Percentiles rank a stretch among this genome's conserved stretches.
Conservation (phyloP, 2,329 filamentous ascomycete species). For the Aureobasidium melanogenum region DNA sequence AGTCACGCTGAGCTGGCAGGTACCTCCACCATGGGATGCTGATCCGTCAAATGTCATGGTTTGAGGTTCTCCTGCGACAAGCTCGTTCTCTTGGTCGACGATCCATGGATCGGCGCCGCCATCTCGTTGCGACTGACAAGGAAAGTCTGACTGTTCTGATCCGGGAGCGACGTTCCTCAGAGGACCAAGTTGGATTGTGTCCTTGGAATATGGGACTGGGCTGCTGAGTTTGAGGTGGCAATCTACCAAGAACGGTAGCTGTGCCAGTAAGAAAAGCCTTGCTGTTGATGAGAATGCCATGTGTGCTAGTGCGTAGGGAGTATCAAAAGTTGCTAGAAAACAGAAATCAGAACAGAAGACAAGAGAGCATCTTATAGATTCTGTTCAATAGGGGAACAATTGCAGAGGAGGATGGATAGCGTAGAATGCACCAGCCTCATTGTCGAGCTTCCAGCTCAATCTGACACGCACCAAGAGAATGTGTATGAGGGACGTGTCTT, state of each 20-base stretch:
- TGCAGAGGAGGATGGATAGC: background rate
- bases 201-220: slow-evolving; percentile 56
- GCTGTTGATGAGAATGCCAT: background rate
- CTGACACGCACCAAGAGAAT: background rate
- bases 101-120: slow-evolving; percentile 47
- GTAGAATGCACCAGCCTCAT: slow-evolving; percentile 8
- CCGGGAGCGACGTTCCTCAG: slow-evolving; percentile 44
- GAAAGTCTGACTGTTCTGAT: slow-evolving; percentile 45
- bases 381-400: background rate
- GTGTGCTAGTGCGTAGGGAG: background rate
- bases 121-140: slow-evolving; percentile 59
- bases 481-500: slow-evolving; percentile 4
- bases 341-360: background rate
- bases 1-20: slow-evolving; percentile 81
- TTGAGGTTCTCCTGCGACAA: slow-evolving; percentile 4
- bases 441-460: background rate
- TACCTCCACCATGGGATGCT: slow-evolving; percentile 86
- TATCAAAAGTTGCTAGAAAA: background rate
- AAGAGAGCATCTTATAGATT: background rate
- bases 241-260: slow-evolving; percentile 34
- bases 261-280: slow-evolving; percentile 5
- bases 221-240: slow-evolving; percentile 68
- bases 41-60: slow-evolving; percentile 58
- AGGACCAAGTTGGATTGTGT: slow-evolving; percentile 54
- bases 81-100: slow-evolving; percentile 50